phyloP scores from a whole-genome alignment of 108 stramenopile species.

The Epithemia pelagica region DNA sequence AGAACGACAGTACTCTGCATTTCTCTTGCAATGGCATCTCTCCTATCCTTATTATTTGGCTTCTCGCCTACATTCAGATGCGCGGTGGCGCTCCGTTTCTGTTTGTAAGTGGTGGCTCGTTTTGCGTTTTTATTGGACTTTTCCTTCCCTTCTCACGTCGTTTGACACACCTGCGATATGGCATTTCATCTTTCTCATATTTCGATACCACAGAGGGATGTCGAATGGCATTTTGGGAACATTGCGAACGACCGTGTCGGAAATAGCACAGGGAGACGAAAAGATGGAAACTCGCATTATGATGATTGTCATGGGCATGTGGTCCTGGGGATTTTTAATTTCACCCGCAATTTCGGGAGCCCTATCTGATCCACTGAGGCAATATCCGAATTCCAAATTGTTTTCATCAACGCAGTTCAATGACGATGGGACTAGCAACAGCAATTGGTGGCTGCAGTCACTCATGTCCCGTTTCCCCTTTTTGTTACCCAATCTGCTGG shows the following conservation, averaged over 20 bases:
- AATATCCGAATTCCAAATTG: conserved; percentile 21
- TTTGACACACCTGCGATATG: too few species aligned
- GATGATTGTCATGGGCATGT: conserved; percentile 45
- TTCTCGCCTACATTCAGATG: conserved; percentile 26
- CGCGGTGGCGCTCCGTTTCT: conserved; percentile 41
- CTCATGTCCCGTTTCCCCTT: conserved; percentile 40
- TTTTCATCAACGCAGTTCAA: neutral
- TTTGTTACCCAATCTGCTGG: conserved; percentile 42
- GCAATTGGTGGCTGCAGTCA: neutral
- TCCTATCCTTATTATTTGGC: conserved; percentile 55
- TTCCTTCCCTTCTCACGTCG: too few species aligned
- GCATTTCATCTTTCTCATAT: too few species aligned
- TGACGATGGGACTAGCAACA: too few species aligned
- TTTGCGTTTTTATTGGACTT: too few species aligned
- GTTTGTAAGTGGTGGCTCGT: conserved; percentile 12
- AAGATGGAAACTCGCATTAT: conserved; percentile 42
- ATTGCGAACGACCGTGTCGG: conserved; percentile 43
- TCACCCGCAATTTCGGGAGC: conserved; percentile 53
- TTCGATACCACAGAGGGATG: conserved; percentile 23
- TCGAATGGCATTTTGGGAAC: conserved; percentile 52
- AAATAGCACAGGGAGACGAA: conserved; percentile 37
- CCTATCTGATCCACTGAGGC: conserved; percentile 42
- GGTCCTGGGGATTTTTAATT: conserved; percentile 45
- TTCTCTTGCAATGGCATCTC: conserved; percentile 30
- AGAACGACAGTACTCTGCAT: conserved; percentile 39